A percentile compares a stretch with the other conserved stretches of the same genome.
Conservation (phyloP, 345 rosid genomes). For the Alliaria petiolata region DNA sequence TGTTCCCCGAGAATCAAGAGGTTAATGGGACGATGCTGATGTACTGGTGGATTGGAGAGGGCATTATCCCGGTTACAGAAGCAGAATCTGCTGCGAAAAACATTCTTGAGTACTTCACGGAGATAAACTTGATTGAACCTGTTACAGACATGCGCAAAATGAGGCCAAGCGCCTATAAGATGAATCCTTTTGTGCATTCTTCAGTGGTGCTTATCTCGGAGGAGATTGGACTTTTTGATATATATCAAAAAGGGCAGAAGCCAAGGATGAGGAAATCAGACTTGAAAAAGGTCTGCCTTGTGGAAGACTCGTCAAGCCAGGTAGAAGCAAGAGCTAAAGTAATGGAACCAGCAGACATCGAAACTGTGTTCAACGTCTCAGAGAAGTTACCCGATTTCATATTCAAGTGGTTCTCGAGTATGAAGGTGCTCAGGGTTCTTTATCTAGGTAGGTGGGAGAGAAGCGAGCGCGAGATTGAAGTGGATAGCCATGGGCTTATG, state of each 20-base stretch:
- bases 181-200: conserved; percentile 40
- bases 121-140: conserved; percentile 33
- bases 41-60: conserved; percentile 61
- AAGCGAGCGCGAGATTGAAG: no score
- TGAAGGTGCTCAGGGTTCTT: no score
- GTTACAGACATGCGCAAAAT: conserved; percentile 23
- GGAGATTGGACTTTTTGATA: conserved; percentile 21
- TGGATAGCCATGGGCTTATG: no score
- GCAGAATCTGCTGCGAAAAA: conserved; percentile 9
- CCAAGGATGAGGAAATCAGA: not conserved
- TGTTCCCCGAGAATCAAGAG: conserved; percentile 46
- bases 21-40: conserved; percentile 42
- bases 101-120: conserved; percentile 10
- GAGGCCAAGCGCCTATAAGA: conserved; percentile 29
- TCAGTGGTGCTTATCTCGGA: conserved; percentile 34
- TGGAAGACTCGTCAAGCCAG: conserved; percentile 18
- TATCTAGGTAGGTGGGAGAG: no score
- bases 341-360: not conserved
- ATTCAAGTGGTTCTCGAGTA: conserved; percentile 29
- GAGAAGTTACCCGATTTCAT: conserved; percentile 43
- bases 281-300: conserved; percentile 42
- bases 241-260: conserved; percentile 1
- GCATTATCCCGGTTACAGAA: conserved; percentile 12
- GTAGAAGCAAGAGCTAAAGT: not conserved
- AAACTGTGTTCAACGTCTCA: conserved; percentile 45